Evolutionary conservation across 495 filamentous ascomycete genomes (phyloP).

Genomic region (Recurvomyces mirabilis): DNA sequence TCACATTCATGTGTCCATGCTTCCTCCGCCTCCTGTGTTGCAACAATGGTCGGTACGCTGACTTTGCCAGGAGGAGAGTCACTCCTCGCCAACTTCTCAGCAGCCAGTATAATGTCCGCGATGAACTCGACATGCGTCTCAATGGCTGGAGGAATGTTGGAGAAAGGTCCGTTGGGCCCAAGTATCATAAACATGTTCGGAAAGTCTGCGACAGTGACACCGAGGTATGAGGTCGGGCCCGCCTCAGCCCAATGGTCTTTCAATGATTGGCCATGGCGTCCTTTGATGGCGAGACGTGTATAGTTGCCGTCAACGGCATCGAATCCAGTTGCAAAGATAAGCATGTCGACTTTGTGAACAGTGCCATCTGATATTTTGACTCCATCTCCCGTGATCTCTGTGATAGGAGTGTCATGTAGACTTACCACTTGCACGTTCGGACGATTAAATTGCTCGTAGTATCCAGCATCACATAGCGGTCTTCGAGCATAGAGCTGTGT

Average conservation of each 20-base stretch:
- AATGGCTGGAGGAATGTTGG: conserved; percentile 14
- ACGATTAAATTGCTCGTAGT: conserved; percentile 22
- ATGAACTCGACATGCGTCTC: conserved; percentile 20
- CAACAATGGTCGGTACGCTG: conserved; percentile 4
- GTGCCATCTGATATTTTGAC: conserved; percentile 9
- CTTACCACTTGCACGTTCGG: conserved; percentile 18
- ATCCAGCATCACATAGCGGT: conserved; percentile 11
- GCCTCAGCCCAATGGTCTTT: conserved; percentile 11
- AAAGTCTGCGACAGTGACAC: conserved; percentile 13
- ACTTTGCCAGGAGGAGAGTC: too few species aligned
- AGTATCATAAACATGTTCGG: conserved; percentile 21
- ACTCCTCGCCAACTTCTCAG: too few species aligned
- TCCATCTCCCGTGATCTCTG: conserved; percentile 3
- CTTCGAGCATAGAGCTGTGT: conserved; percentile 8
- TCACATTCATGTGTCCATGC: conserved; percentile 10
- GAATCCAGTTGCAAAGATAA: conserved; percentile 23
- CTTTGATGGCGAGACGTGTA: conserved; percentile 10
- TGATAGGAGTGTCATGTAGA: conserved; percentile 19
- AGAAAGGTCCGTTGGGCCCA: conserved; percentile 18
- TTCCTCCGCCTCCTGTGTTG: conserved; percentile 12
- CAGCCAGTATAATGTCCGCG: conserved; percentile 4
- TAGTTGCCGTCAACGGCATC: conserved; percentile 17
- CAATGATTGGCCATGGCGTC: conserved; percentile 4
- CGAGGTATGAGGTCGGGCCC: conserved; percentile 14
- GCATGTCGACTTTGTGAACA: conserved; percentile 15